These are phyloP conservation scores for Termitomyces sp. DNA, from an alignment of 768 basidiomycete genomes.

Conservation along the genomic window DNA sequence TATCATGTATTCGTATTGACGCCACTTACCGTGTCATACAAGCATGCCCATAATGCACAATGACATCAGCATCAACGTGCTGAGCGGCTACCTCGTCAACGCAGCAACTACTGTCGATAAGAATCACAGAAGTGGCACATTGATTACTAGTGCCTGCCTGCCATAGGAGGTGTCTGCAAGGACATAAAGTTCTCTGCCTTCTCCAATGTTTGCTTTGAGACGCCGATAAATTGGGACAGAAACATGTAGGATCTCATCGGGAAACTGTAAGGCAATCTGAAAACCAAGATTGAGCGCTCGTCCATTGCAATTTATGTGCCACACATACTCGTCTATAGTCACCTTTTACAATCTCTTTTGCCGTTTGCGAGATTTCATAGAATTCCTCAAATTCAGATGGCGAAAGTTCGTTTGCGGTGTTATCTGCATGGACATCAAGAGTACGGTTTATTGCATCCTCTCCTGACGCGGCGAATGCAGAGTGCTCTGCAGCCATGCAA, in stretches of 20 bases:
- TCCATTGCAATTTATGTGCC: not conserved
- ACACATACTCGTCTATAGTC: conserved; percentile 66
- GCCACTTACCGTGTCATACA: conserved; percentile 84
- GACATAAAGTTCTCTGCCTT: conserved; percentile 21
- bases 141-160: conserved; percentile 47
- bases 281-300: not conserved
- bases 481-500: conserved; percentile 22
- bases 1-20: not conserved
- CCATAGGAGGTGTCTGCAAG: conserved; percentile 77
- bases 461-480: conserved; percentile 52
- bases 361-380: conserved; percentile 75
- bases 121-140: conserved; percentile 11
- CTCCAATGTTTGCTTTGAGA: conserved; percentile 44
- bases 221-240: conserved; percentile 80
- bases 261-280: conserved; percentile 91
- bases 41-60: conserved; percentile 48
- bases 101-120: conserved; percentile 66
- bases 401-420: conserved; percentile 30
- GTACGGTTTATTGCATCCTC: conserved; percentile 61
- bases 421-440: conserved; percentile 44
- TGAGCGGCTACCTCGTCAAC: conserved; percentile 95
- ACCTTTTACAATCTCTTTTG: conserved; percentile 53
- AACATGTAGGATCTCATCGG: conserved; percentile 85
- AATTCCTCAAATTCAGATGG: conserved; percentile 51
- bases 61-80: conserved; percentile 66